Conservation (phyloP, 306 rosid species). For the Neltuma alba region DNA sequence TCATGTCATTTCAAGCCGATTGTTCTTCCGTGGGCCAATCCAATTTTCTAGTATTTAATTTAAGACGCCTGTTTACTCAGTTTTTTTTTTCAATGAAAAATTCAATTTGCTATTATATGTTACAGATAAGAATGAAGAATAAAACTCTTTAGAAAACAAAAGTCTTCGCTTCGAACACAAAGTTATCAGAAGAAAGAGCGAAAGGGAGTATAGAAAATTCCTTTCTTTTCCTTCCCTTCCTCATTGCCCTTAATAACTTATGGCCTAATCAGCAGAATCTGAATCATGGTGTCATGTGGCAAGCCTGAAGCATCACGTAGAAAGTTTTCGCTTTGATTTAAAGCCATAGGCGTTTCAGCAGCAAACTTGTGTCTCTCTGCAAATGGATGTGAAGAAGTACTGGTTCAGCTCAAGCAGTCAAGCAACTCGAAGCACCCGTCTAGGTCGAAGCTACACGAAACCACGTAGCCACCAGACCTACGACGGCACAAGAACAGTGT, state of each 20-base stretch:
- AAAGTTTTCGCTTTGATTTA: constrained; percentile 11
- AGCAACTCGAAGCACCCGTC: constrained; percentile 30
- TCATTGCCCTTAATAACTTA: constrained; percentile 1
- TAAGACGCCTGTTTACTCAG: constrained; percentile 1
- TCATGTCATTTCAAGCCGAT: not conserved
- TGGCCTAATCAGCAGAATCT: not conserved
- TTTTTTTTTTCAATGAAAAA: not conserved
- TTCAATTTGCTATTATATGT: not conserved
- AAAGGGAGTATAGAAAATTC: constrained; percentile 4
- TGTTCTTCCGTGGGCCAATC: not conserved
- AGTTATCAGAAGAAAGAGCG: constrained; percentile 3
- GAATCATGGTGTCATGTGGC: constrained; percentile 36
- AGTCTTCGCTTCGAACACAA: constrained; percentile 16
- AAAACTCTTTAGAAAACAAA: constrained; percentile 9
- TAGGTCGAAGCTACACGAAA: constrained; percentile 51
- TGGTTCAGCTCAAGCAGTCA: constrained; percentile 38
- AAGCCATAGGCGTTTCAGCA: not conserved
- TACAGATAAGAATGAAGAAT: constrained; percentile 15
- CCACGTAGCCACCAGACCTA: constrained; percentile 21
- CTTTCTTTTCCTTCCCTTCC: constrained; percentile 7
- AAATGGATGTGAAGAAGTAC: constrained; percentile 65
- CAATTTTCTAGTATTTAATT: not conserved
- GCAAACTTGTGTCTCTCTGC: constrained; percentile 5
- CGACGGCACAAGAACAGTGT: constrained; percentile 36
- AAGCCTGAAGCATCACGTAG: constrained; percentile 7